phyloP scores from a whole-genome alignment of 2,329 filamentous ascomycete genomes.

The Lasiodiplodia hormozganensis region DNA sequence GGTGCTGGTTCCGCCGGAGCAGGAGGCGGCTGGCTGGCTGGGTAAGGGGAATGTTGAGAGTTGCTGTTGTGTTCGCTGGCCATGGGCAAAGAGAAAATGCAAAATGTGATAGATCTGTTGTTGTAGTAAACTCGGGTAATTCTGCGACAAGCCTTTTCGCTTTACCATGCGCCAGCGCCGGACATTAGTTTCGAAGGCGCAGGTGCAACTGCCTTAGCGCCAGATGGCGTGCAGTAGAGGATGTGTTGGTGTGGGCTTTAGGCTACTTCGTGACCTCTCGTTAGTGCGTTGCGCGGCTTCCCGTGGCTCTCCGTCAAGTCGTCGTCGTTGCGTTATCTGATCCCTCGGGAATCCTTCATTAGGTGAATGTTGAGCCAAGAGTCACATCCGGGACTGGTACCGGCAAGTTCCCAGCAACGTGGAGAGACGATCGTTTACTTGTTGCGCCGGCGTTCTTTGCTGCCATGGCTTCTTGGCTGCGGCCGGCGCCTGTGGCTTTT shows the following conservation, averaged over 20 bases:
- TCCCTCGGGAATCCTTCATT: no score
- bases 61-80: no score
- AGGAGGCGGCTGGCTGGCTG: neutral
- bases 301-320: no score
- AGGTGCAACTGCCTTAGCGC: neutral
- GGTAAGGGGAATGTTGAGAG: neutral
- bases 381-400: neutral
- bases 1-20: no score
- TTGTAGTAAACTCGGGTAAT: neutral
- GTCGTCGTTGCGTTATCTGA: no score
- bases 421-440: neutral
- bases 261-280: no score
- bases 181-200: neutral
- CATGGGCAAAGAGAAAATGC: neutral
- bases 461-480: no score
- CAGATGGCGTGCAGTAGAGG: neutral
- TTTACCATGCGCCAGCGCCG: neutral
- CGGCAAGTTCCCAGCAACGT: neutral
- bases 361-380: no score
- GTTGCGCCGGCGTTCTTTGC: neutral
- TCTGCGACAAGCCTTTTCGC: no score
- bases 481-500: no score
- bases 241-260: no score
- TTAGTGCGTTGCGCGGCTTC: no score
- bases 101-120: neutral